Evolutionary conservation across 2,329 filamentous ascomycete genomes (phyloP).

Genomic region (Talaromyces sp.): DNA sequence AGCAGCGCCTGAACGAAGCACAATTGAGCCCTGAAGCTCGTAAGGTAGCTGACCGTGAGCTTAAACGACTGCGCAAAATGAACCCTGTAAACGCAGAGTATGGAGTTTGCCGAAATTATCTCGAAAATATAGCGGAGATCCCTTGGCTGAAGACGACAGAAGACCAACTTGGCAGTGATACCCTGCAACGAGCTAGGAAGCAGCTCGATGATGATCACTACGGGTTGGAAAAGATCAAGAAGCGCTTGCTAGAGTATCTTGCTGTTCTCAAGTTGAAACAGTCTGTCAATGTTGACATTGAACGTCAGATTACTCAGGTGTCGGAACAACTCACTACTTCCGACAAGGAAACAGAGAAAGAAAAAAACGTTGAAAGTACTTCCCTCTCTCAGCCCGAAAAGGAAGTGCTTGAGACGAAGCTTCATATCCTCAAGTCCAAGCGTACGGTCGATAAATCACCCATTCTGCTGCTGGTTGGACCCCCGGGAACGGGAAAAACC

Average conservation of each 20-base stretch:
- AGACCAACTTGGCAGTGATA: slow-evolving; percentile 78
- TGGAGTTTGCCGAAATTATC: slow-evolving; percentile 85
- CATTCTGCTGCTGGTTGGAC: slow-evolving; percentile 87
- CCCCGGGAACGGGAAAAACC: slow-evolving; percentile 93
- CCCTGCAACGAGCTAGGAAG: slow-evolving; percentile 72
- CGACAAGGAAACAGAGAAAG: slow-evolving; percentile 38
- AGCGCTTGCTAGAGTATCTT: slow-evolving; percentile 88
- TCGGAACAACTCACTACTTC: slow-evolving; percentile 32
- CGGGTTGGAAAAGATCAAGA: slow-evolving; percentile 94
- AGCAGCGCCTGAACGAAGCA: slow-evolving; percentile 79
- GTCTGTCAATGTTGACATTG: slow-evolving; percentile 76
- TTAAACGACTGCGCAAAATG: slow-evolving; percentile 90
- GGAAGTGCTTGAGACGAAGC: slow-evolving; percentile 55
- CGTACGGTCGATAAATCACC: slow-evolving; percentile 92
- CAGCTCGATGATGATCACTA: slow-evolving; percentile 97
- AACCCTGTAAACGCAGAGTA: slow-evolving; percentile 94
- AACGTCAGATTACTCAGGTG: slow-evolving; percentile 65
- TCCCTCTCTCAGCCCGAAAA: slow-evolving; percentile 46
- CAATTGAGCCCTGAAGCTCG: slow-evolving; percentile 77
- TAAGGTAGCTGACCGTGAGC: slow-evolving; percentile 85
- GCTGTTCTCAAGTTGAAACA: slow-evolving; percentile 96
- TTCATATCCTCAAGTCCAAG: slow-evolving; percentile 74
- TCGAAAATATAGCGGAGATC: slow-evolving; percentile 90
- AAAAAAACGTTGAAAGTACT: slow-evolving; percentile 55
- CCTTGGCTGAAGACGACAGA: slow-evolving; percentile 84